These are phyloP conservation scores for Cercospora sp. DNA, from an alignment of 2,329 filamentous ascomycete genomes.

Conservation along the genomic window DNA sequence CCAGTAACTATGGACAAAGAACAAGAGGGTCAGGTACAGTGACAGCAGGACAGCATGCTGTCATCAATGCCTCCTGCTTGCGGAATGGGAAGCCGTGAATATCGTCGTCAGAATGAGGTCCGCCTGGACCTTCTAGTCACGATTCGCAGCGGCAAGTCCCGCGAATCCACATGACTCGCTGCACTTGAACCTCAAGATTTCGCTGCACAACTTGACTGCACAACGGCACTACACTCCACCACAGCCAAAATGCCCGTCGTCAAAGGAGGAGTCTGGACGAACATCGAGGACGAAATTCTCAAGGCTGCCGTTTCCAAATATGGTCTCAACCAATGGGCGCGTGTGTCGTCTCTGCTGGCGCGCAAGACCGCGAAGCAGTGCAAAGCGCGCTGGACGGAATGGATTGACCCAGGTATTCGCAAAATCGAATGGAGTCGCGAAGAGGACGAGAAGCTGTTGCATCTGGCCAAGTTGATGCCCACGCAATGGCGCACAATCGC, in stretches of 20 bases:
- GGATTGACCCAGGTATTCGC: constrained; percentile 95
- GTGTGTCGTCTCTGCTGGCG: constrained; percentile 92
- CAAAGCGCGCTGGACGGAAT: constrained; percentile 98
- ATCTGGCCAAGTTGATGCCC: constrained; percentile 96
- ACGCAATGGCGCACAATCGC: constrained; percentile 99
- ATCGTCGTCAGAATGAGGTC: constrained; percentile 10
- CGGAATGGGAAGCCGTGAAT: background rate
- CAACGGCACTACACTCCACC: background rate
- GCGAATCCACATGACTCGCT: constrained; percentile 1
- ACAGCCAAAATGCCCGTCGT: constrained; percentile 60
- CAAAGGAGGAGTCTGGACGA: constrained; percentile 68
- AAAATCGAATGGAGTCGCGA: constrained; percentile 99
- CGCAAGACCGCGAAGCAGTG: constrained; percentile 99
- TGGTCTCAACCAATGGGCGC: constrained; percentile 95
- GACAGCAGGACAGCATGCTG: background rate
- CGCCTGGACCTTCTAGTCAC: background rate
- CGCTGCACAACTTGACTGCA: constrained; percentile 4
- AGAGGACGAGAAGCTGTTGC: constrained; percentile 95
- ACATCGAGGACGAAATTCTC: constrained; percentile 89
- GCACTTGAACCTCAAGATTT: background rate
- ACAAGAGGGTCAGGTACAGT: background rate
- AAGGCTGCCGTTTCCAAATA: constrained; percentile 95
- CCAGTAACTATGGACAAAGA: background rate
- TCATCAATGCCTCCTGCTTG: background rate
- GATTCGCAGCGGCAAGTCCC: background rate